A percentile compares a stretch with the other conserved stretches of the same genome.
Conservation (phyloP, 306 rosid genomes). For the Sicyos baderoa region DNA sequence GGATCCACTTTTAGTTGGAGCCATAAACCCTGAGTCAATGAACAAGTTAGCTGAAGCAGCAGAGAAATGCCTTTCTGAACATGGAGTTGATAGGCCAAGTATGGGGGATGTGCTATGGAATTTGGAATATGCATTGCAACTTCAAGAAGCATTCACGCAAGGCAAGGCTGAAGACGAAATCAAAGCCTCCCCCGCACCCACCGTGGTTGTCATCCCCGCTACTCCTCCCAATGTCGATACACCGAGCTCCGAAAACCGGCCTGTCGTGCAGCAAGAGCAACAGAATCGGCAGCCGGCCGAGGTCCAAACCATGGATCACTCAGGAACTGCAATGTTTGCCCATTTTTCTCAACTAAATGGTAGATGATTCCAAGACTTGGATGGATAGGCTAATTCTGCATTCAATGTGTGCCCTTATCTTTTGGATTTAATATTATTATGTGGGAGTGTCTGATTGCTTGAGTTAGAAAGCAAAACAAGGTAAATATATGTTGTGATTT, state of each 20-base stretch:
- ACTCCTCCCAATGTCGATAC: constrained; percentile 17
- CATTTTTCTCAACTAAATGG: constrained; percentile 63
- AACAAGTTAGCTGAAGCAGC: constrained; percentile 46
- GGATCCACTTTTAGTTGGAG: constrained; percentile 33
- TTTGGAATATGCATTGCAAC: constrained; percentile 46
- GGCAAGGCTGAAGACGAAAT: constrained; percentile 26
- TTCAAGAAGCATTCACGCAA: constrained; percentile 39
- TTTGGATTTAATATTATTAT: neutral
- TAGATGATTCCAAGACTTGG: constrained; percentile 33
- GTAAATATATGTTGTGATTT: constrained; percentile 13
- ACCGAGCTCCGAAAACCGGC: constrained; percentile 8
- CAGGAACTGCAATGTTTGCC: constrained; percentile 60
- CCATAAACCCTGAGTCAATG: constrained; percentile 41
- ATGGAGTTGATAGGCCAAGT: constrained; percentile 46
- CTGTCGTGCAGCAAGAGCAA: constrained; percentile 14
- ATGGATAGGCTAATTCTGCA: constrained; percentile 17
- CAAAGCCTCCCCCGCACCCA: neutral
- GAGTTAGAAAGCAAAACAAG: neutral
- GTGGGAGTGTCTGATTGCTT: constrained; percentile 19
- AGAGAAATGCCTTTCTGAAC: constrained; percentile 43
- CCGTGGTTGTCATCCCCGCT: neutral
- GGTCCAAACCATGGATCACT: constrained; percentile 37
- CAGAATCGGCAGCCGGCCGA: constrained; percentile 18
- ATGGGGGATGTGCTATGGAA: constrained; percentile 51
- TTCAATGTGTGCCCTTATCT: neutral